Evolutionary conservation across 1,284 basidiomycete genomes (phyloP).

Genomic region (Boletus semigastroideus): DNA sequence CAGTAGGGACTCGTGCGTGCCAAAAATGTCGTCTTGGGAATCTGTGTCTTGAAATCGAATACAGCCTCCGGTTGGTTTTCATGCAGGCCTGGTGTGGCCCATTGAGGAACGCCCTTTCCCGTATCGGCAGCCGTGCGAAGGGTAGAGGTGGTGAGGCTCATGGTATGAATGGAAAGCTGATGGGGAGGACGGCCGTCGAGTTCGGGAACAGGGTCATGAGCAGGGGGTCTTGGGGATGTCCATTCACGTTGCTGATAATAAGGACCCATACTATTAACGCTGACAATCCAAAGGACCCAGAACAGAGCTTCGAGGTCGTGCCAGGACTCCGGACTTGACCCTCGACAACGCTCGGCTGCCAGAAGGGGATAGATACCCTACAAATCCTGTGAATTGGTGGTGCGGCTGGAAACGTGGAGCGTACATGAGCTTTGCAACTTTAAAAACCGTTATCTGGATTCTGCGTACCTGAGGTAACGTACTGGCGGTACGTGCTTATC

Average conservation of each 20-base stretch:
- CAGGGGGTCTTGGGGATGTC: neutral
- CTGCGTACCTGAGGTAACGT: no score
- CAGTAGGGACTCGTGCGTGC: neutral
- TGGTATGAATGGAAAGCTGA: no score
- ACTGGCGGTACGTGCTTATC: no score
- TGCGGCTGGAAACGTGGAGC: no score
- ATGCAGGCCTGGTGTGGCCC: neutral
- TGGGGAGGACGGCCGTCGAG: no score
- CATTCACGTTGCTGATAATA: neutral
- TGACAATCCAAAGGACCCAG: neutral
- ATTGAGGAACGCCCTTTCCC: neutral
- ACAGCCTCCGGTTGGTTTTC: neutral
- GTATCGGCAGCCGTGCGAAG: no score
- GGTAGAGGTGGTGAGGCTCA: no score
- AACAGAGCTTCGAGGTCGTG: neutral
- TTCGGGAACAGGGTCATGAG: no score
- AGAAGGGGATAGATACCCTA: neutral
- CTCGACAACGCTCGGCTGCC: no score
- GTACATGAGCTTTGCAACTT: no score
- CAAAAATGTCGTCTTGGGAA: neutral
- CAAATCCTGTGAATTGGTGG: no score
- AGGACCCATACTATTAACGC: neutral
- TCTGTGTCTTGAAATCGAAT: neutral
- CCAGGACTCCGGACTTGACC: neutral
- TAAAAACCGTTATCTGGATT: no score